Conservation (phyloP, 176 grass and related monocot genomes). For the Urochloa ruziziensis region DNA sequence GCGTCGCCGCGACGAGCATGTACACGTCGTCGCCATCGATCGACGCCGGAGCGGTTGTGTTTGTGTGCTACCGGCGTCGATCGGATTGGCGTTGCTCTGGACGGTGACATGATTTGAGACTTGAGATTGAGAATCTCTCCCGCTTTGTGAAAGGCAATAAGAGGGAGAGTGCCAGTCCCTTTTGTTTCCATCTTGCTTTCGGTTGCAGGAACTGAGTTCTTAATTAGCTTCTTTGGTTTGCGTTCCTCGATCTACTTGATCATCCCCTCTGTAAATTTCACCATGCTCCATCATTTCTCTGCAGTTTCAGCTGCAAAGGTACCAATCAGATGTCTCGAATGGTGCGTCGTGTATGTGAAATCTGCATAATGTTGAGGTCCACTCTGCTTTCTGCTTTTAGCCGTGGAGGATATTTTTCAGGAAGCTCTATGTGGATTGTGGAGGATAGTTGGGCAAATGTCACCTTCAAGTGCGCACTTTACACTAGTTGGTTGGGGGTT, state of each 20-base stretch:
- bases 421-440: background rate
- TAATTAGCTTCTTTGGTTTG: background rate
- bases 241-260: background rate
- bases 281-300: background rate
- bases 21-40: background rate
- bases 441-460: background rate
- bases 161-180: background rate
- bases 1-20: background rate
- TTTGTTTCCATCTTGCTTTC: background rate
- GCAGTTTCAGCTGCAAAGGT: background rate
- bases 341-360: background rate
- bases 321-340: background rate
- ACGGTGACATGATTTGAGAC: background rate
- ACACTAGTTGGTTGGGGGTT: background rate
- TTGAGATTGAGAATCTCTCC: too few relatives aligned
- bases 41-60: background rate
- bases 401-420: background rate
- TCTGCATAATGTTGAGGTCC: background rate
- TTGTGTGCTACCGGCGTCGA: background rate
- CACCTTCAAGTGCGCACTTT: background rate
- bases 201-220: background rate
- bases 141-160: slow-evolving; percentile 19
- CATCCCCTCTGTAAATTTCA: background rate
- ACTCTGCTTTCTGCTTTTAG: background rate
- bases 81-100: background rate